Evolutionary conservation across 2,329 filamentous ascomycete species (phyloP).

Genomic region (Shiraia sp.): DNA sequence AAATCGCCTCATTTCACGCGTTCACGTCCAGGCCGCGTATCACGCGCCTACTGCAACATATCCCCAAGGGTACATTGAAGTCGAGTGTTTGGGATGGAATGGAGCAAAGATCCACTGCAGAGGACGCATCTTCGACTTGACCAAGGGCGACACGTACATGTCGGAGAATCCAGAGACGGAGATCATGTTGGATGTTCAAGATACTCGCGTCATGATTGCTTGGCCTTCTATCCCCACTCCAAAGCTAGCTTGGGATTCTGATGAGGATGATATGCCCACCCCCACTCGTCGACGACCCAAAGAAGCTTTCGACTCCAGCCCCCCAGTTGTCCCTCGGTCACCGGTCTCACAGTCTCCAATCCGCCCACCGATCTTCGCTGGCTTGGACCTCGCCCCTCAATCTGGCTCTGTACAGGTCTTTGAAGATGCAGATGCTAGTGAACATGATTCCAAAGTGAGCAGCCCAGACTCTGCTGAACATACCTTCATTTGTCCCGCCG

Average conservation of each 20-base stretch:
- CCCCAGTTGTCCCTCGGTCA: constrained; percentile 68
- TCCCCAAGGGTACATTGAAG: constrained; percentile 78
- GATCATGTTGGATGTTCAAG: constrained; percentile 94
- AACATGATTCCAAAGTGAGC: constrained; percentile 23
- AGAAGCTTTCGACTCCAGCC: constrained; percentile 60
- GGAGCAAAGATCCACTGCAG: constrained; percentile 91
- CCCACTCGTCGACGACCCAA: constrained; percentile 39
- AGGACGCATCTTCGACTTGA: constrained; percentile 81
- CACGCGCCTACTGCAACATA: constrained; percentile 69
- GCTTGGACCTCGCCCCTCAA: constrained; percentile 37
- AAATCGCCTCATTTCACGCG: constrained; percentile 88
- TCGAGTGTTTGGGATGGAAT: constrained; percentile 95
- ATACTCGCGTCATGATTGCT: constrained; percentile 82
- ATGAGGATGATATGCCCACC: constrained; percentile 61
- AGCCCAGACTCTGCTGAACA: constrained; percentile 29
- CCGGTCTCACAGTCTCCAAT: constrained; percentile 74
- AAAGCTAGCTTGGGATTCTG: constrained; percentile 52
- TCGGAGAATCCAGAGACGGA: constrained; percentile 86
- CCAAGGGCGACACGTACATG: constrained; percentile 85
- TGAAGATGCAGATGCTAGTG: constrained; percentile 43
- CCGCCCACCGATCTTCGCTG: constrained; percentile 49
- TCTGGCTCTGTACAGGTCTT: constrained; percentile 40
- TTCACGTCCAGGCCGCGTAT: constrained; percentile 89
- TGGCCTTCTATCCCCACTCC: constrained; percentile 74
- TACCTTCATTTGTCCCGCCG: constrained; percentile 36